Conservation (phyloP, 2,329 filamentous ascomycete species). For the Dactylonectria estremocensis region DNA sequence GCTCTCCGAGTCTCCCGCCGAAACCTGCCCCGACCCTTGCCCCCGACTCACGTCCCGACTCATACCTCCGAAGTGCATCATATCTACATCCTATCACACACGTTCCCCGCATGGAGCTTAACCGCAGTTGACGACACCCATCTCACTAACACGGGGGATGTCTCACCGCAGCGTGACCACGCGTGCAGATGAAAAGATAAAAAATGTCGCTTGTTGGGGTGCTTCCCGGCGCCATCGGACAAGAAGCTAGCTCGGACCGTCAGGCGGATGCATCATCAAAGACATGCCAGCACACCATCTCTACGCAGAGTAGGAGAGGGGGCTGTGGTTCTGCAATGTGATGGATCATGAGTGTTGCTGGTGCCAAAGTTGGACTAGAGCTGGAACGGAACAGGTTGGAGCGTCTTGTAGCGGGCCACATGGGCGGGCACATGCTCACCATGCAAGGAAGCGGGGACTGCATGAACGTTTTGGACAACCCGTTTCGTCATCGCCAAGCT, state of each 20-base stretch:
- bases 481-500: constrained; percentile 33
- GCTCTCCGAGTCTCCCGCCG: constrained; percentile 28
- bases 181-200: not conserved
- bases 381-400: constrained; percentile 9
- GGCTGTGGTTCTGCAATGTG: constrained; percentile 28
- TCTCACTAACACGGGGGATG: constrained; percentile 10
- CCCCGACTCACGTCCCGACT: not conserved
- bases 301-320: constrained; percentile 26
- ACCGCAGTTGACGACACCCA: constrained; percentile 22
- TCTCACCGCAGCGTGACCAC: constrained; percentile 6
- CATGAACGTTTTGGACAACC: constrained; percentile 42
- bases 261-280: not conserved
- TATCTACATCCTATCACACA: constrained; percentile 13
- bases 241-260: not conserved
- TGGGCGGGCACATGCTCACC: constrained; percentile 44
- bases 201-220: not conserved
- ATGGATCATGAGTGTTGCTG: not conserved
- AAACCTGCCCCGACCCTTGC: not conserved
- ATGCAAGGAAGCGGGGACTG: constrained; percentile 44
- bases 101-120: constrained; percentile 11
- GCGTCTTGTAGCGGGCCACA: constrained; percentile 33
- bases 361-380: too few species aligned
- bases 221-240: constrained; percentile 4
- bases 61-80: constrained; percentile 10
- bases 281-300: constrained; percentile 16